Evolutionary conservation across 2,329 filamentous ascomycete genomes (phyloP), one percentile per base, ranked within the genome.

Genomic region (Leptographium lundbergii): DNA sequence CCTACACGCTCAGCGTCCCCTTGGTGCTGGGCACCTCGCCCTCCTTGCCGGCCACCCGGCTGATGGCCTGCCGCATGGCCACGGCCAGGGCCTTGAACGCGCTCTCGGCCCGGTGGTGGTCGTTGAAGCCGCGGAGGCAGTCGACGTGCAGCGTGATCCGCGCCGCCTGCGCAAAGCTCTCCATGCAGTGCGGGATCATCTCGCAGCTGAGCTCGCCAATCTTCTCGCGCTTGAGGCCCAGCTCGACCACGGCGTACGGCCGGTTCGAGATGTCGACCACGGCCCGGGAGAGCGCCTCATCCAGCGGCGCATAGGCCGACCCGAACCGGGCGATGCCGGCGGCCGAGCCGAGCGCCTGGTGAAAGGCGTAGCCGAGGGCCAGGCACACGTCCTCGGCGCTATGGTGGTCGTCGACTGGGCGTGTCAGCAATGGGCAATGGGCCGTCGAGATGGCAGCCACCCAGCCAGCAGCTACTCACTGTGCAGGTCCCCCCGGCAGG

Each of bases 11-110:
- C 72, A 96, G 72, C 39, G 95, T 95, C 13, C 92, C 92, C 81
- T 97, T 97, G 10, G 92, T 97, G 75, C 91, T 96, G 57, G 91
- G 89, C 29, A 97, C 85, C 78, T 99, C 94, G 3, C 90, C 91
- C 73, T 95, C 91, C 70, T 87, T 86, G 13, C 89, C 90, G 50
- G 83, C 81, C 36, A 92, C 84, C 66, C 84, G 80, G 56, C 81
- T 80, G 55, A 86, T 92, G 11, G 94, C 94, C 71, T 81, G 81
- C 66, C 87, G 81, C 59, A 95, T 80, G 9, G 94, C 94, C 52
- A 96, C 84, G 0, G 94, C 94, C 65, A 97, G 74, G 54, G 94
- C 94, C 81, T 99, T 99, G 75, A 99, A 96, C 19, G 92, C 94
- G 71, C 88, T 94, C 81, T 97, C 94, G 11, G 94, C 91, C 60